Percentiles rank a stretch among this genome's conserved stretches.
phyloP scores from a whole-genome alignment of 2,329 filamentous ascomycete genomes.

The Aulographum hederae region DNA sequence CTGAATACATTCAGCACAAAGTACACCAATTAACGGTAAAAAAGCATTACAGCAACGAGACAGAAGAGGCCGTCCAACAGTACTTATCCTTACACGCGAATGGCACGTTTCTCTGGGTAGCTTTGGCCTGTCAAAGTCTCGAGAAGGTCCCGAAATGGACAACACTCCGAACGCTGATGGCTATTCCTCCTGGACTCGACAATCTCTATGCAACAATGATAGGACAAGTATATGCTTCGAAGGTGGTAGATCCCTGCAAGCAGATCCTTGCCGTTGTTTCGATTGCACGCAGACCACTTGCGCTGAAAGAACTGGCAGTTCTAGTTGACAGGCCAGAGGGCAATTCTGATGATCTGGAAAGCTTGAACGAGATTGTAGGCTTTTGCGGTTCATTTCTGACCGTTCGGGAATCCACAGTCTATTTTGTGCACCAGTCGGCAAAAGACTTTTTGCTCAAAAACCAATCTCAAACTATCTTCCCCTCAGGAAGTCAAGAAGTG shows the following conservation, averaged over 20 bases:
- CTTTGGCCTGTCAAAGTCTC: constrained; percentile 18
- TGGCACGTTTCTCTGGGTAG: constrained; percentile 24
- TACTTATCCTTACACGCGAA: constrained; percentile 14
- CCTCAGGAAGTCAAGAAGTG: neutral
- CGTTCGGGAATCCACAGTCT: neutral
- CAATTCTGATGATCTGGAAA: neutral
- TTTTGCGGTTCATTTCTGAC: constrained; percentile 7
- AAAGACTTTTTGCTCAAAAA: constrained; percentile 6
- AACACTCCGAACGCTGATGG: neutral
- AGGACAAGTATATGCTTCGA: neutral
- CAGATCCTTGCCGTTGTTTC: neutral
- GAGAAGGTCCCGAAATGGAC: neutral
- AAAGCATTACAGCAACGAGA: constrained; percentile 9
- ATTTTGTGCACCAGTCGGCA: constrained; percentile 3
- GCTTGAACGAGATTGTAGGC: neutral
- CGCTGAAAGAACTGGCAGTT: neutral
- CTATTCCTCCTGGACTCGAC: neutral
- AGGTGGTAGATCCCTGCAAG: neutral
- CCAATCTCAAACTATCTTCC: neutral
- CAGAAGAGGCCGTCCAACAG: constrained; percentile 6
- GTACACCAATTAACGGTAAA: constrained; percentile 10
- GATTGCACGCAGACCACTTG: neutral
- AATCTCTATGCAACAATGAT: neutral
- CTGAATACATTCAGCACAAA: constrained; percentile 17
- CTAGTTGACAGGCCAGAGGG: neutral